Percentiles rank a stretch among this genome's conserved stretches.
These are phyloP conservation scores for Orbilia quercus DNA, from an alignment of 2,329 filamentous ascomycete species.

Conservation along the genomic window DNA sequence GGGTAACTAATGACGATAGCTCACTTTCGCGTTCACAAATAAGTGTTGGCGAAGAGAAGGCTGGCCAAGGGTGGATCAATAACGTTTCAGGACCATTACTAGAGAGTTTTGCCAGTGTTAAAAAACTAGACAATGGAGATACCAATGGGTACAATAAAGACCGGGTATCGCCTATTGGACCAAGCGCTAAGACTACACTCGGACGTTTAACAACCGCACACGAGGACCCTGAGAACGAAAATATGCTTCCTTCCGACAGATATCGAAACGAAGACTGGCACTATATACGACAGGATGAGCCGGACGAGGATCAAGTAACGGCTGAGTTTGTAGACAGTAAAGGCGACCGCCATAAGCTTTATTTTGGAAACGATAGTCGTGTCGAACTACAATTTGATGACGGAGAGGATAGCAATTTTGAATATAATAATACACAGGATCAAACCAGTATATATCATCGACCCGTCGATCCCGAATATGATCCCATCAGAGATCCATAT, in stretches of 20 bases:
- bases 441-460: no score
- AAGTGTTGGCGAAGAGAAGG: constrained; percentile 24
- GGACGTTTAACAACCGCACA: constrained; percentile 14
- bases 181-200: background rate
- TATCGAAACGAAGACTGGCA: no score
- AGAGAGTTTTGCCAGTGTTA: constrained; percentile 12
- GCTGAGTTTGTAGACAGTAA: no score
- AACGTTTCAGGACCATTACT: constrained; percentile 18
- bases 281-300: no score
- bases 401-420: background rate
- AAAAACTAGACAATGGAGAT: no score
- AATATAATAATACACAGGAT: background rate
- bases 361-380: background rate
- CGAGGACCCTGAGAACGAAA: constrained; percentile 10
- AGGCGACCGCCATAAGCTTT: no score
- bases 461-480: background rate
- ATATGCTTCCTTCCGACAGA: background rate
- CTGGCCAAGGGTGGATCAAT: constrained; percentile 11
- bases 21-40: no score
- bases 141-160: no score
- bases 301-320: no score
- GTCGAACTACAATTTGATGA: constrained; percentile 15
- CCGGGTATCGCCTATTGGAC: no score
- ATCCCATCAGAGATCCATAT: constrained; percentile 14
- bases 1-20: background rate